Base-by-base conservation (phyloP, 2,329 filamentous ascomycete species). In the Penicillium sp. region DNA sequence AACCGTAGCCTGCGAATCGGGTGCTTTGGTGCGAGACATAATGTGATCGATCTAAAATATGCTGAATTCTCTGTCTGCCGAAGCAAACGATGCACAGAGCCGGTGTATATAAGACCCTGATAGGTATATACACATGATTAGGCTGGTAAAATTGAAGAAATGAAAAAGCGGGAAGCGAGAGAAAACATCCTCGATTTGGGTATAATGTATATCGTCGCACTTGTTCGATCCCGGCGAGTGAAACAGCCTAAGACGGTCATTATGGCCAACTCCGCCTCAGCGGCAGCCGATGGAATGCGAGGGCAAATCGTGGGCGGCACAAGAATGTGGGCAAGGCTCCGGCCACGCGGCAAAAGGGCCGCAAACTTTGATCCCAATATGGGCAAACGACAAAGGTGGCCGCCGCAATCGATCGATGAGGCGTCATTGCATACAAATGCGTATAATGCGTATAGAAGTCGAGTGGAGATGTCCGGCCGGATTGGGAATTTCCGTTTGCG, bases 1-100 rank as follows among this genome's bases (percentile, higher is more conserved):
- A 44, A 68, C 63, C 20, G 64, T 67, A n/a, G 60, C 62, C 51
- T 65, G 55, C 24, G 65, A 61, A 48, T 62, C 50, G 18, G 64
- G 55, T 55, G 51, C 53, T 20, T 52, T 46, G 45, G 55, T 57
- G 46, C 48, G 50, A 40, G 57, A 62, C 56, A 57, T 51, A 25
- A 25, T 46, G 48, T 16, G 44, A 43, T 38, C 36, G 38, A 42
- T 46, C 16, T 35, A 33, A 51, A 50, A 28, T 50, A 51, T 56
- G 44, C 22, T 27, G 48, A 41, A 38, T 38, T 40, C 24, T 43
- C 31, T 27, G 20, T 40, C 28, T 18, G 27, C 28, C 8, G 16
- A 18, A 22, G n/a, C 35, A 42, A 40, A 42, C 43, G 43, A n/a
- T 41, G 18, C 35, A 36, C 30, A 40, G 28, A 24, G 33, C 42